Evolutionary conservation across 495 filamentous ascomycete species (phyloP).

Genomic region (Poronia punctata): DNA sequence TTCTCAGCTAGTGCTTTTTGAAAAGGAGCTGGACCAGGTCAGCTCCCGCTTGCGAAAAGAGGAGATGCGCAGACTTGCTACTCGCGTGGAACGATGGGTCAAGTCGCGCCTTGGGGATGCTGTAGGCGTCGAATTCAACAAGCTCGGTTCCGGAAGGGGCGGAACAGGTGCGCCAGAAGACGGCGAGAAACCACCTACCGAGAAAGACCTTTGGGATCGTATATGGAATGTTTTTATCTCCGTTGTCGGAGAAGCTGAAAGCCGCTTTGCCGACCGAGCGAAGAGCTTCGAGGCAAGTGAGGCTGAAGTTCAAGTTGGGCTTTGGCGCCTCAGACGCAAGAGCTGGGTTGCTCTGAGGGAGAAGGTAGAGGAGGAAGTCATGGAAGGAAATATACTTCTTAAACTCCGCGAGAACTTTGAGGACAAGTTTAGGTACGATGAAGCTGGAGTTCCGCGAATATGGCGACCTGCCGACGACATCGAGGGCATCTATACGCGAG

Average conservation of each 20-base stretch:
- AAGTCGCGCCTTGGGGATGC: slow-evolving; percentile 78
- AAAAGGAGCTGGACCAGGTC: slow-evolving; percentile 82
- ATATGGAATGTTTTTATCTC: slow-evolving; percentile 82
- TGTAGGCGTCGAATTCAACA: slow-evolving; percentile 90
- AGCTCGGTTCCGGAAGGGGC: slow-evolving; percentile 76
- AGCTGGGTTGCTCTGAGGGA: slow-evolving; percentile 85
- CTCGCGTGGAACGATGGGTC: slow-evolving; percentile 87
- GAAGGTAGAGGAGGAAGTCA: slow-evolving; percentile 95
- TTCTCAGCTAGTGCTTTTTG: slow-evolving; percentile 46
- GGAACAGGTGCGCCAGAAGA: slow-evolving; percentile 72
- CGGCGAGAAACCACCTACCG: slow-evolving; percentile 61
- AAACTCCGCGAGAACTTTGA: slow-evolving; percentile 98
- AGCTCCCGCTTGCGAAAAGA: slow-evolving; percentile 76
- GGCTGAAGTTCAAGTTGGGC: slow-evolving; percentile 86
- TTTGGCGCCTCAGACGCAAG: slow-evolving; percentile 87
- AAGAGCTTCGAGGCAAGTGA: slow-evolving; percentile 87
- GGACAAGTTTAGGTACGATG: slow-evolving; percentile 97
- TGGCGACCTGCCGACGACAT: slow-evolving; percentile 98
- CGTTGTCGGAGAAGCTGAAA: slow-evolving; percentile 80
- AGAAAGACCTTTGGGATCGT: slow-evolving; percentile 91
- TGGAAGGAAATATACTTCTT: slow-evolving; percentile 90
- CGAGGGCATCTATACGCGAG: slow-evolving; percentile 84
- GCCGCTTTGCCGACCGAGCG: slow-evolving; percentile 76
- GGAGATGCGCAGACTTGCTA: slow-evolving; percentile 90
- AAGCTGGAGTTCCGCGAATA: slow-evolving; percentile 86